Conservation (phyloP, 352 stramenopile genomes). For the Globisporangium canariense region DNA sequence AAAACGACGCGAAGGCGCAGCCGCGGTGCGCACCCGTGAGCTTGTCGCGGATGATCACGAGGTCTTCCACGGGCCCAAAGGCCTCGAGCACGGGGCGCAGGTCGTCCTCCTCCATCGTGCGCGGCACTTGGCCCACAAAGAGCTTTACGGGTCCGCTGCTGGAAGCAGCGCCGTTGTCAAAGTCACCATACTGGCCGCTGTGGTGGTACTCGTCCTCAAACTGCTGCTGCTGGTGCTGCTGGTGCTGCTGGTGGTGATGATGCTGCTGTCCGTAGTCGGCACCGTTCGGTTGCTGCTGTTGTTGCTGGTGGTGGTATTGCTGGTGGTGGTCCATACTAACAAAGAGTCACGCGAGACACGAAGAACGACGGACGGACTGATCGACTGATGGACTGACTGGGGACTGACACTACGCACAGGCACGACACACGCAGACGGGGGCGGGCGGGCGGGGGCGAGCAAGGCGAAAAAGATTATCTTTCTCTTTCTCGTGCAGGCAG, state of each 20-base stretch:
- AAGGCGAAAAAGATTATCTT: conserved; percentile 63
- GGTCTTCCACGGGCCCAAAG: conserved; percentile 80
- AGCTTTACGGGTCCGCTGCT: conserved; percentile 63
- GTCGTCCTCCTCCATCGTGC: conserved; percentile 86
- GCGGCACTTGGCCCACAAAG: conserved; percentile 85
- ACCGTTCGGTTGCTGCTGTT: neutral
- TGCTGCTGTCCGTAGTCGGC: neutral
- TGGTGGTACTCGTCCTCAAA: conserved; percentile 3
- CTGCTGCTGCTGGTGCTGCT: neutral
- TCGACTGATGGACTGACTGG: neutral
- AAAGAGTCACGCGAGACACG: conserved; percentile 1
- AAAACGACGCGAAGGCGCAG: conserved; percentile 89
- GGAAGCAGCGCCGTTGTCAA: neutral
- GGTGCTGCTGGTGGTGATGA: neutral
- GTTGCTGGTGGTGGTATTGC: conserved; percentile 3
- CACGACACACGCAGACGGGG: conserved; percentile 6
- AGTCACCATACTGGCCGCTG: conserved; percentile 6
- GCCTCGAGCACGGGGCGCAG: conserved; percentile 83
- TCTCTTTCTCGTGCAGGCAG: conserved; percentile 44
- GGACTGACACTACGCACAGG: conserved; percentile 8
- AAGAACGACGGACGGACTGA: conserved; percentile 2
- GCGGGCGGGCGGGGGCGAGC: neutral
- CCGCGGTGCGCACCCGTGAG: conserved; percentile 82
- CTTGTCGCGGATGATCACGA: conserved; percentile 92
- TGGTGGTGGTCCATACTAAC: conserved; percentile 13